A percentile compares a stretch with the other conserved stretches of the same genome.
phyloP scores from a whole-genome alignment of 331 rosid species.

The Cydonia oblonga region DNA sequence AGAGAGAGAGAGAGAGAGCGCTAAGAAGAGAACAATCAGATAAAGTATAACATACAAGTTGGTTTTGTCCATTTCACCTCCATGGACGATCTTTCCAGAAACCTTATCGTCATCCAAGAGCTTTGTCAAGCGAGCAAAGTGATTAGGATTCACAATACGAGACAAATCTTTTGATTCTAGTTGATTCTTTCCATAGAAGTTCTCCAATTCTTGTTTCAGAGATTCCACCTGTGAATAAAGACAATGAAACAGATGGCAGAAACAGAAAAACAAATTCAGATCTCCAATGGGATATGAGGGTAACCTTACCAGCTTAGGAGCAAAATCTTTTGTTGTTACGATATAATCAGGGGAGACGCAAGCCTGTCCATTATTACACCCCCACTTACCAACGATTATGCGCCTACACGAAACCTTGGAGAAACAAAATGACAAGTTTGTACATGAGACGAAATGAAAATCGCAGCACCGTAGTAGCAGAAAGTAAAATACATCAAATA shows the following conservation, averaged over 20 bases:
- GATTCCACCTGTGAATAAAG: constrained; percentile 58
- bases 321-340: constrained; percentile 69
- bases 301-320: constrained; percentile 63
- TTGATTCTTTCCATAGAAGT: constrained; percentile 65
- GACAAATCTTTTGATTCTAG: constrained; percentile 85
- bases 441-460: constrained; percentile 10
- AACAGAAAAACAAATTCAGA: background rate
- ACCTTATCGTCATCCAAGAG: constrained; percentile 87
- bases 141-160: constrained; percentile 73
- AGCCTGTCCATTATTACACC: constrained; percentile 89
- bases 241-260: constrained; percentile 14
- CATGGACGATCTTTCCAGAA: constrained; percentile 70
- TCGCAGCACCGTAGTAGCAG: background rate
- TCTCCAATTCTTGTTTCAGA: constrained; percentile 63
- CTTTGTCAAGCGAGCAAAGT: constrained; percentile 70
- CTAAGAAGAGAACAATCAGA: background rate
- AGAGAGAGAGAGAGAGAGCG: background rate
- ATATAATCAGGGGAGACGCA: constrained; percentile 81
- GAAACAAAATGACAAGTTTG: constrained; percentile 10
- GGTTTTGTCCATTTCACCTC: constrained; percentile 70
- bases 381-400: constrained; percentile 92
- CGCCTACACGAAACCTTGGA: constrained; percentile 70
- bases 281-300: background rate
- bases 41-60: constrained; percentile 54
- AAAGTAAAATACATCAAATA: background rate